Conservation (phyloP, 345 rosid species). For the Dipteronia dyeriana region DNA sequence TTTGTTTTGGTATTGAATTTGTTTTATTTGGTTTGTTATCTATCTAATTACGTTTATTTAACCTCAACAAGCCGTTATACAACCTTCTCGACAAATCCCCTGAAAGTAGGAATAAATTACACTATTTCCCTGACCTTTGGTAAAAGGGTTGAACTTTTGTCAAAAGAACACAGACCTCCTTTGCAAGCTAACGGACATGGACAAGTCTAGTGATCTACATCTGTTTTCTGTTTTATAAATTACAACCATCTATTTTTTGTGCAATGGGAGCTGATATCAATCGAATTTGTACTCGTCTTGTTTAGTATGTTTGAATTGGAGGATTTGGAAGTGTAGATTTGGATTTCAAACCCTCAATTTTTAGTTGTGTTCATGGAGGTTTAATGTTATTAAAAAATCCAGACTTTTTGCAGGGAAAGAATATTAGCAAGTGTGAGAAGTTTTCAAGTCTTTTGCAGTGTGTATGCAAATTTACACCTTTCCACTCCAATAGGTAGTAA, state of each 20-base stretch:
- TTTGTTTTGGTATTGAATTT: no score
- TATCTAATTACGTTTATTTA: no score
- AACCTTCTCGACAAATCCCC: no score
- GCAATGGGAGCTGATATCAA: neutral
- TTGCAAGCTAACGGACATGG: no score
- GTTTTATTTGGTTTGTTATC: no score
- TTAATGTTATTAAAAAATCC: neutral
- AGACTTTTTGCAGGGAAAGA: neutral
- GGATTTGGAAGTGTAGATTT: neutral
- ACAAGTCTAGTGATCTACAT: neutral
- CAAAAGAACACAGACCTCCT: no score
- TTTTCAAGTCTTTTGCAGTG: neutral
- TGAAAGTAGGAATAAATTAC: no score
- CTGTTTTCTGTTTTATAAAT: neutral
- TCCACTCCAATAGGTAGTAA: neutral
- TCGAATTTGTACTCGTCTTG: neutral
- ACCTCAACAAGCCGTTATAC: no score
- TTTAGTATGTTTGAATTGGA: neutral
- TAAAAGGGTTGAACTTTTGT: no score
- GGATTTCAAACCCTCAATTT: neutral
- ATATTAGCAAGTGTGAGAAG: neutral
- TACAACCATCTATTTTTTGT: neutral
- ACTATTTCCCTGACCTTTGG: no score
- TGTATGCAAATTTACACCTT: neutral
- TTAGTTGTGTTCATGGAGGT: neutral